Conservation (phyloP, 1,284 basidiomycete species). For the Apiotrichum mycotoxinovorans region DNA sequence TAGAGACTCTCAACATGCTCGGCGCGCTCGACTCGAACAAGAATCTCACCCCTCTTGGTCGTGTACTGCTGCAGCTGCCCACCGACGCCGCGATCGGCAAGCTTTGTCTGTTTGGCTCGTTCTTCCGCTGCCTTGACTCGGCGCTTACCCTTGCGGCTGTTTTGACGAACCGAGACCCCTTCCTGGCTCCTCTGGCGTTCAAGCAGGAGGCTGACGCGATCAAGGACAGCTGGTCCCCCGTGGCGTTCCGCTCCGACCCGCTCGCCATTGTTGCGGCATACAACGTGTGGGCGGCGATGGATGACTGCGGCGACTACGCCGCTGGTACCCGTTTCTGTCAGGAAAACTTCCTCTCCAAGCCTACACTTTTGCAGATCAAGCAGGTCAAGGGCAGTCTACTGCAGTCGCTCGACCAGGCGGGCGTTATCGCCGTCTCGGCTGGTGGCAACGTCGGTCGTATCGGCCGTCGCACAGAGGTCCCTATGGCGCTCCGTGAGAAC, state of each 20-base stretch:
- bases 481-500: constrained; percentile 69
- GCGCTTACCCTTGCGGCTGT: constrained; percentile 87
- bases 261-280: constrained; percentile 78
- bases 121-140: constrained; percentile 89
- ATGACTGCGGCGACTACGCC: constrained; percentile 61
- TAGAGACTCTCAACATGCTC: constrained; percentile 76
- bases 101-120: constrained; percentile 82
- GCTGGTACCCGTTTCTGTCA: constrained; percentile 72
- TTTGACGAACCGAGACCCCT: constrained; percentile 84
- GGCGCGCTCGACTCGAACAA: constrained; percentile 76
- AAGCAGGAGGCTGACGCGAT: constrained; percentile 57
- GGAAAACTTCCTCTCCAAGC: constrained; percentile 85
- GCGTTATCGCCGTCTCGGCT: constrained; percentile 73
- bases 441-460: constrained; percentile 53
- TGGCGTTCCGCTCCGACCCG: constrained; percentile 73
- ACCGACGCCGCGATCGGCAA: constrained; percentile 87
- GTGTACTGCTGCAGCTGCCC: constrained; percentile 82
- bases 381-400: constrained; percentile 81
- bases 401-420: constrained; percentile 71
- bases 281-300: constrained; percentile 73
- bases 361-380: constrained; percentile 75
- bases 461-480: constrained; percentile 51
- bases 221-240: constrained; percentile 76
- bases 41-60: constrained; percentile 80
- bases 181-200: constrained; percentile 65